Evolutionary conservation across 441 rosid species (phyloP), one percentile per base, ranked within the genome.

Genomic region (Raphanus hybrid): DNA sequence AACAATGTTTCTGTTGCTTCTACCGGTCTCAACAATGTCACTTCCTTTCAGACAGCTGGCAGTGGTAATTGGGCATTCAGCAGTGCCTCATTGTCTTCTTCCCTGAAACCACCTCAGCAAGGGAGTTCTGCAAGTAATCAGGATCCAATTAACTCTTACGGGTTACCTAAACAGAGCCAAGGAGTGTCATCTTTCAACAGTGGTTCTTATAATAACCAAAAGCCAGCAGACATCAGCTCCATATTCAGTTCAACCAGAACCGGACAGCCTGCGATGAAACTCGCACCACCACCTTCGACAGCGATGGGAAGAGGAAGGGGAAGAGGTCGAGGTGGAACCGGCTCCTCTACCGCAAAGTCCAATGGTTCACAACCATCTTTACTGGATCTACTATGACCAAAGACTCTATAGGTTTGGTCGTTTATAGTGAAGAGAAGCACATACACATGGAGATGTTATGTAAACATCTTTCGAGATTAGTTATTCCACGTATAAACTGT

Each of bases 241-340:
- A 88, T 91, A 77, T 91, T 89, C 74, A 69, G 84, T 85, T 82
- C 93, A 43, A 82, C 80, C 86, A 88, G 80, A 81, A 85, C 84
- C 10, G 92, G 83, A 35, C 85, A 81, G 45, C 34, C 85, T 10
- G 92, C 96, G 50, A 86, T 86, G 27, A 90, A 83, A 83, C 93
- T 92, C 58, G 96, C 98, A 20, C 97, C 97, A 0, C 98, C 97
- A 1, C 97, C 97, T 23, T 84, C 82, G 43, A 81, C 81, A 70
- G 91, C 89, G 12, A 91, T 88, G 64, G 96, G 93, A 32, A 85
- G 93, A 81, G 93, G 94, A 62, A 84, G 96, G 78, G 98, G 94
- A 12, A 83, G 91, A 77, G 95, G 92, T 74, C 86, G 90, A 55
- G 90, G 89, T 3, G 68, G 68, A 5, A 60, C 69, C 55, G 70